These are phyloP conservation scores for Rhodotorula diobovata DNA, from an alignment of 768 basidiomycete species.

Conservation along the genomic window DNA sequence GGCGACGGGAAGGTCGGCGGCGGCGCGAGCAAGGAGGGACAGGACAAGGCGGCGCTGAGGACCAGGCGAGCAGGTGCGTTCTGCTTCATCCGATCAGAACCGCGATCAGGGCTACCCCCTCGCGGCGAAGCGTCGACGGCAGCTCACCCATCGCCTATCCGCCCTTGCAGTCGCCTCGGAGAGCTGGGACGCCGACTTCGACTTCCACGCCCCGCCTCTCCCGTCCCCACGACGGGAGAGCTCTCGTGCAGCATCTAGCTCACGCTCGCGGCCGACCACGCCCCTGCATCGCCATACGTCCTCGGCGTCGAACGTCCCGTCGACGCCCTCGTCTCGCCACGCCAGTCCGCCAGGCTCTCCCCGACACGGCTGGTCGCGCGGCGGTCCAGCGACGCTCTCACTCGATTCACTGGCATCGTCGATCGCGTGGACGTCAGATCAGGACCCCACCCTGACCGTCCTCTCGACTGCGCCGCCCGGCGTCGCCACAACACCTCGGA, in stretches of 20 bases:
- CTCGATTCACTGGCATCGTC: constrained; percentile 2
- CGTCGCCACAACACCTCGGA: not conserved
- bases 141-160: not conserved
- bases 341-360: not conserved
- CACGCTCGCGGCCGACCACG: not conserved
- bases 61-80: not conserved
- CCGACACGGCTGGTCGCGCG: too few relatives aligned
- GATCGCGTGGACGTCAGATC: not conserved
- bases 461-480: not conserved
- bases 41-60: not conserved
- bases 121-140: not conserved
- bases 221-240: not conserved
- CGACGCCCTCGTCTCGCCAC: not conserved
- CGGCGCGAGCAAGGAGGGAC: not conserved
- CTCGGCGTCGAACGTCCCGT: not conserved
- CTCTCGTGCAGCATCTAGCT: not conserved
- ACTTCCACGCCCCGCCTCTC: constrained; percentile 11
- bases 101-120: too few relatives aligned
- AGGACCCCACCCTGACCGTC: not conserved
- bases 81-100: too few relatives aligned
- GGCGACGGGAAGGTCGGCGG: not conserved
- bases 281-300: not conserved
- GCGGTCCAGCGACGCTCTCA: not conserved
- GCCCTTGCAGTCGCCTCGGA: constrained; percentile 8
- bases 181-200: constrained; percentile 35